Conservation (phyloP, 495 filamentous ascomycete species). For the Neurospora sp. region DNA sequence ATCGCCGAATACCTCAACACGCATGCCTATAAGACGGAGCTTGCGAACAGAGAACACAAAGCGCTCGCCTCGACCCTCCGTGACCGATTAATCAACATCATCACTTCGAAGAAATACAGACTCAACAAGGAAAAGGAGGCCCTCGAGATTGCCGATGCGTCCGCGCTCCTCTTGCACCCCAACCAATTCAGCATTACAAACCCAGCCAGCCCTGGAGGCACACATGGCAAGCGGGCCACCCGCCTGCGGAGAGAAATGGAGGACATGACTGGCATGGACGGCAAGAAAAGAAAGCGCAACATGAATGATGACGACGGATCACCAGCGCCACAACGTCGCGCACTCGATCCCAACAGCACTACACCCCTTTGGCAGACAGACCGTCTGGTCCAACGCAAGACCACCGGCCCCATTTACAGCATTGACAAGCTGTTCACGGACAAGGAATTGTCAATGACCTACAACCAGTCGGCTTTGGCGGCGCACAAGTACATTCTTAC, state of each 20-base stretch:
- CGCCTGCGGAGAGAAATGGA: conserved; percentile 71
- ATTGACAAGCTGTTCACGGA: conserved; percentile 90
- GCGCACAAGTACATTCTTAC: conserved; percentile 46
- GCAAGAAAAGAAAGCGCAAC: conserved; percentile 74
- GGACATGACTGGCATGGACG: conserved; percentile 55
- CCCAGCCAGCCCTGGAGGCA: conserved; percentile 66
- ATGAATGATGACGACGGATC: conserved; percentile 64
- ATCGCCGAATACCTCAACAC: conserved; percentile 40
- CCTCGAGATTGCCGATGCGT: conserved; percentile 79
- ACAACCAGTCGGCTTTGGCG: conserved; percentile 60
- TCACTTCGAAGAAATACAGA: conserved; percentile 63
- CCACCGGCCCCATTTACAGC: conserved; percentile 51
- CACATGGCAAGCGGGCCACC: conserved; percentile 74
- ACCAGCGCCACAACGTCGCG: conserved; percentile 46
- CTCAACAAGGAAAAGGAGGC: conserved; percentile 80
- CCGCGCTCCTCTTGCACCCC: conserved; percentile 80
- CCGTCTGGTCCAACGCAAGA: conserved; percentile 34
- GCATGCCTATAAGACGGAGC: conserved; percentile 53
- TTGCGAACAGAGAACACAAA: conserved; percentile 73
- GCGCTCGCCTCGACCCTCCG: conserved; percentile 69
- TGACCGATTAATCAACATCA: conserved; percentile 68
- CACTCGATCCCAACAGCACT: conserved; percentile 33
- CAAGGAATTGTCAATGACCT: conserved; percentile 73
- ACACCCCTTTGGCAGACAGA: conserved; percentile 48
- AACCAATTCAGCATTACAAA: conserved; percentile 84